A percentile compares a stretch with the other conserved stretches of the same genome.
These are phyloP conservation scores for Trichophyton benhamiae DNA, from an alignment of 2,329 filamentous ascomycete genomes.

Conservation along the genomic window DNA sequence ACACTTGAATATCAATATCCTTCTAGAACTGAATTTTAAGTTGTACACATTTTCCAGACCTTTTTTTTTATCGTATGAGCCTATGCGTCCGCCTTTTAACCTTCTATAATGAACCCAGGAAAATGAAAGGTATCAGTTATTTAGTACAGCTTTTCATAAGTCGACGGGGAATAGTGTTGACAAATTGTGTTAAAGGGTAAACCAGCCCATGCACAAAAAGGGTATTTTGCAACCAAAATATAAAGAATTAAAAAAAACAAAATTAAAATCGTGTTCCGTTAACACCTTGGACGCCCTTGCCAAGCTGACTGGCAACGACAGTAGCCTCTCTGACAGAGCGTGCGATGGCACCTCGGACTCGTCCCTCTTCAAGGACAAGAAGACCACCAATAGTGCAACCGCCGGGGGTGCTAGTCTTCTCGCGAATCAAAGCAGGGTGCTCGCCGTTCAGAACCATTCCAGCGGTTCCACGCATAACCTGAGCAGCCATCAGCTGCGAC, in stretches of 20 bases:
- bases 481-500: conserved; percentile 50
- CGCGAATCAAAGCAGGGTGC: conserved; percentile 47
- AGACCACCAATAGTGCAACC: conserved; percentile 53
- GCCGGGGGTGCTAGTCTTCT: conserved; percentile 50
- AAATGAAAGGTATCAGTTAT: background rate
- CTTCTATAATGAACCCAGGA: background rate
- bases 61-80: background rate
- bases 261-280: conserved; percentile 31
- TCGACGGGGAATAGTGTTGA: background rate
- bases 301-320: conserved; percentile 44
- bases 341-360: conserved; percentile 42
- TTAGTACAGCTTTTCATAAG: background rate
- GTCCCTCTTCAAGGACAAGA: conserved; percentile 47
- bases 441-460: conserved; percentile 46
- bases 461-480: conserved; percentile 49
- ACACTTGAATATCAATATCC: background rate
- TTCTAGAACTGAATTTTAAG: background rate
- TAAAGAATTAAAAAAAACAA: background rate
- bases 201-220: background rate
- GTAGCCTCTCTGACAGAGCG: conserved; percentile 48
- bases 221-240: background rate
- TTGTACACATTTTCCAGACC: background rate
- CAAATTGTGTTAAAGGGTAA: background rate
- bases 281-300: conserved; percentile 41
- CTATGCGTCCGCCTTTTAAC: background rate